Evolutionary conservation across 2,329 filamentous ascomycete species (phyloP).

Genomic region (Ceratocystis alfenasii): DNA sequence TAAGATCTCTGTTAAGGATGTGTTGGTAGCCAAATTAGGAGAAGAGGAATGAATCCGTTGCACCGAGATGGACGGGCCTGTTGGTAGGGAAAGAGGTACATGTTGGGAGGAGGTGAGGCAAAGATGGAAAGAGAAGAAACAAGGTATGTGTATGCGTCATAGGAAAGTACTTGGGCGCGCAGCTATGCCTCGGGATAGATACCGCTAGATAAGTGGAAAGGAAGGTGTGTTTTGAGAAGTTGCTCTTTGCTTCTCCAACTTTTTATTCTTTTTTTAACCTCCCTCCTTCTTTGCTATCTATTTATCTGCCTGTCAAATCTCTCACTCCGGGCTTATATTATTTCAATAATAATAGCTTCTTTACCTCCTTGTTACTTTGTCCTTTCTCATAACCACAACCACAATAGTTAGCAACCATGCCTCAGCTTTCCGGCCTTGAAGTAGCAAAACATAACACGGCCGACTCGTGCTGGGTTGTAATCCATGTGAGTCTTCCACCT

Average conservation of each 20-base stretch:
- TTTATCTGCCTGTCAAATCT: neutral
- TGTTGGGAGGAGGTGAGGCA: neutral
- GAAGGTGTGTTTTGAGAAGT: neutral
- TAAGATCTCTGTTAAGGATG: neutral
- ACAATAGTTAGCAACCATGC: constrained; percentile 24
- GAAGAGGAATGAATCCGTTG: neutral
- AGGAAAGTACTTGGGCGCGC: neutral
- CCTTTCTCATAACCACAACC: neutral
- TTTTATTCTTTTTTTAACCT: neutral
- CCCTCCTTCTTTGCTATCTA: neutral
- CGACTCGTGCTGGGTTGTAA: constrained; percentile 84
- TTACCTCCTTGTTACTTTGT: neutral
- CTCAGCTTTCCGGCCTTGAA: constrained; percentile 41
- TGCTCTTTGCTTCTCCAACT: neutral
- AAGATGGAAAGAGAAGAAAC: neutral
- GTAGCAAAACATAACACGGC: constrained; percentile 61
- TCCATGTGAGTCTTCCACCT: constrained; percentile 46
- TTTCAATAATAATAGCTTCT: neutral
- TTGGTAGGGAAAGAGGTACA: neutral
- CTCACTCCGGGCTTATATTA: neutral
- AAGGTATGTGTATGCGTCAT: neutral
- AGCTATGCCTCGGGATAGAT: neutral
- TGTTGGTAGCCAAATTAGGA: constrained; percentile 7
- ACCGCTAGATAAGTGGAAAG: neutral
- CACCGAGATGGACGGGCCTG: neutral